These are phyloP conservation scores for Rhexocercosporidium sp. DNA, from an alignment of 2,329 filamentous ascomycete genomes.

Conservation along the genomic window DNA sequence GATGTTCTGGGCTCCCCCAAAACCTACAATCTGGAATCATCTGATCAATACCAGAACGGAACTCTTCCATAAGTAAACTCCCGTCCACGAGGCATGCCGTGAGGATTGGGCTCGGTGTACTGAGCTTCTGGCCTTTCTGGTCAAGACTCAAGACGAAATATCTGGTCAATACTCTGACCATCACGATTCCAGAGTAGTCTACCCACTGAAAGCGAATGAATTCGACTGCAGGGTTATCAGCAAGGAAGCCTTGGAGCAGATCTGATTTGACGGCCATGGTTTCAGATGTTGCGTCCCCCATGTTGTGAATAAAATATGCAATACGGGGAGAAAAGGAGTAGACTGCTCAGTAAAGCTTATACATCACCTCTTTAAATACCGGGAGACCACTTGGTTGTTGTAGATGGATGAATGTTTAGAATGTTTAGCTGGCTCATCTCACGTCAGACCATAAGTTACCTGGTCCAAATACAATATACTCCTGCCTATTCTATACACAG, in stretches of 20 bases:
- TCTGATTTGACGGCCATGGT: background rate
- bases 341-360: background rate
- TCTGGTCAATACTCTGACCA: slow-evolving; percentile 70
- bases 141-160: slow-evolving; percentile 55
- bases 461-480: background rate
- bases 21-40: slow-evolving; percentile 70
- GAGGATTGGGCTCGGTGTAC: slow-evolving; percentile 65
- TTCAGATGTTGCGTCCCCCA: background rate
- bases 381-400: background rate
- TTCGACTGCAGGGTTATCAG: slow-evolving; percentile 56
- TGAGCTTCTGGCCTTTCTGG: slow-evolving; percentile 38
- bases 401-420: background rate
- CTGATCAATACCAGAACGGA: slow-evolving; percentile 67
- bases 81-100: slow-evolving; percentile 70
- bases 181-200: slow-evolving; percentile 71
- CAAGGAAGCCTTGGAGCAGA: slow-evolving; percentile 47
- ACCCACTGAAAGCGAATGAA: slow-evolving; percentile 78
- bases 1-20: too few species aligned
- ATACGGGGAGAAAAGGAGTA: background rate
- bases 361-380: background rate
- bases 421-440: background rate
- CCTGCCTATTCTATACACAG: background rate
- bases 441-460: background rate
- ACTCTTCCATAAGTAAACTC: slow-evolving; percentile 53
- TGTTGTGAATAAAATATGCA: background rate